phyloP scores from a whole-genome alignment of 1,284 basidiomycete species.

The Irpex lacteus region DNA sequence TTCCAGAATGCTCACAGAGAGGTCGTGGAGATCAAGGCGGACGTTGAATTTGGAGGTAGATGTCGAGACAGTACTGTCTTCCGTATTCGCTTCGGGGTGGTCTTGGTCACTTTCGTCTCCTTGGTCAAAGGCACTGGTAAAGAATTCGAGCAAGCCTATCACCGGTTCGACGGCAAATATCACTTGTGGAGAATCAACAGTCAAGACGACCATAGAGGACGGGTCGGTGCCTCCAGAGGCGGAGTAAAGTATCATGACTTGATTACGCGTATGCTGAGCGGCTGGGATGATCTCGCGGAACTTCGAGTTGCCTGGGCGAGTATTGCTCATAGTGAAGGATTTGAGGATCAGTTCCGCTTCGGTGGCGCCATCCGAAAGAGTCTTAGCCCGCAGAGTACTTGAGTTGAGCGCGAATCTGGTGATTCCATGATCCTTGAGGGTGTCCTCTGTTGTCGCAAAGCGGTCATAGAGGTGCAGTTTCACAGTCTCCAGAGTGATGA shows the following conservation, averaged over 20 bases:
- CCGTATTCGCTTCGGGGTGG: constrained; percentile 19
- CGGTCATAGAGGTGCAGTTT: constrained; percentile 92
- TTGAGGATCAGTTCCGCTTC: constrained; percentile 88
- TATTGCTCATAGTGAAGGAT: constrained; percentile 92
- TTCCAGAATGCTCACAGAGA: constrained; percentile 89
- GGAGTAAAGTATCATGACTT: constrained; percentile 93
- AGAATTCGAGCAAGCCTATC: constrained; percentile 86
- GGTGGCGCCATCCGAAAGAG: constrained; percentile 78
- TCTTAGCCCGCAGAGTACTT: constrained; percentile 80
- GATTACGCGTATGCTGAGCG: constrained; percentile 86
- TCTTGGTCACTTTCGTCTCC: constrained; percentile 16
- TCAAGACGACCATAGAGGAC: constrained; percentile 76
- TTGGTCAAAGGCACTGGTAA: constrained; percentile 59
- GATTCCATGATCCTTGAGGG: constrained; percentile 80
- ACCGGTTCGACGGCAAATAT: constrained; percentile 95
- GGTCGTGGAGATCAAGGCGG: constrained; percentile 89
- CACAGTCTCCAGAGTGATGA: constrained; percentile 73
- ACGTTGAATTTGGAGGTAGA: constrained; percentile 48
- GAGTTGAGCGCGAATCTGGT: constrained; percentile 84
- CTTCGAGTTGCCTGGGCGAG: constrained; percentile 75
- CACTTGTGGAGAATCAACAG: constrained; percentile 91
- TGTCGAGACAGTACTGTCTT: constrained; percentile 17
- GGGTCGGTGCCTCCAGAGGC: constrained; percentile 58
- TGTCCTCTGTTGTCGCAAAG: constrained; percentile 56
- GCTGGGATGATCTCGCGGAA: constrained; percentile 97